Evolutionary conservation across 164 flowering plant species (phyloP), one percentile per base, ranked within the genome.

Genomic region (Dillenia suffruticosa): DNA sequence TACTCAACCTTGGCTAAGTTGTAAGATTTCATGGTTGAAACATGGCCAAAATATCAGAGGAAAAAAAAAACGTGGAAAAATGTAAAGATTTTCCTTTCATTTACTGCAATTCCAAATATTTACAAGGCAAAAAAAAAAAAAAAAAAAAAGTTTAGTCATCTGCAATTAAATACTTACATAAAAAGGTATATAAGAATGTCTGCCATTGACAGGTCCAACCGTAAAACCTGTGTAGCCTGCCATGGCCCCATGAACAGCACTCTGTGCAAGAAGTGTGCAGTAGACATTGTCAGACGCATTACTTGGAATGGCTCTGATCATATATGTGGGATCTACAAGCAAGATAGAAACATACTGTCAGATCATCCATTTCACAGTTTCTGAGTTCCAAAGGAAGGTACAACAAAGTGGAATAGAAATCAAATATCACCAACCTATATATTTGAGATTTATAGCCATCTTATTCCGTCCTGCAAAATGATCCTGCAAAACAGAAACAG

Each of bases 201-300:
- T 84, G 59, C 96, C 90, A 62, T 94, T 94, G 57, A 91, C 98
- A 24, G 79, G 92, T 44, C 98, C 98, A 56, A 71, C 73, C 1
- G 87, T 88, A 61, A 78, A 89, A 49, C 98, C 98, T 8, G 96
- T 89, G 65, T 87, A 94, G 48, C 98, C 98, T 10, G 98, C 97
- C 98, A 94, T 94, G 44, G 96, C 91, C 57, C 98, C 98, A 70
- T 91, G 98, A 44, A 94, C 82, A 11, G 87, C 97, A 74, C 96
- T 88, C 58, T 93, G 97, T 63, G 97, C 98, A 65, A 94, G 96
- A 61, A 94, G 93, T 11, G 98, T 94, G 81, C 97, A 94, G 77
- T 91, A 94, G 8, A 94, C 92, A 70, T 91, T 91, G 70, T 94
- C 97, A 19, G 96, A 87, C 55, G 96, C 98, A 74, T 83, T 94